phyloP scores from a whole-genome alignment of 2,329 filamentous ascomycete species.

The Claviceps fusiformis region DNA sequence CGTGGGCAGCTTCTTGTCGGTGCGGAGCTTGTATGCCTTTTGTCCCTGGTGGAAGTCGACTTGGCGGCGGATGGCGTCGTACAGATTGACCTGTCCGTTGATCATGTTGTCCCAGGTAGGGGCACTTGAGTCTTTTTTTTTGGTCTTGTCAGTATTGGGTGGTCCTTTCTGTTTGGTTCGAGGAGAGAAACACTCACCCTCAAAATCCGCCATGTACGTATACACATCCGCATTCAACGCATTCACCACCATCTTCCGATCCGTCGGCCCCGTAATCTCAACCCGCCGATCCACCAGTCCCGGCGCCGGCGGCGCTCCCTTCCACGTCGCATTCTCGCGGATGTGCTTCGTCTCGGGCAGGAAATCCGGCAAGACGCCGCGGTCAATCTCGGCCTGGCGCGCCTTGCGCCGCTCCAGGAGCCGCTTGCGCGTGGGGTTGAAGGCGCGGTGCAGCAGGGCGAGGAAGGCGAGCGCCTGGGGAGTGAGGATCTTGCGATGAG shows the following conservation, averaged over 20 bases:
- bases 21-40: constrained; percentile 96
- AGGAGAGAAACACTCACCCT: constrained; percentile 52
- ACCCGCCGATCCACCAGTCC: constrained; percentile 87
- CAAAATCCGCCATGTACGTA: constrained; percentile 99
- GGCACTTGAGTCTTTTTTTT: constrained; percentile 64
- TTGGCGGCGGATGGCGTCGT: constrained; percentile 86
- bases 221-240: constrained; percentile 90
- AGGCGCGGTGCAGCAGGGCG: constrained; percentile 84
- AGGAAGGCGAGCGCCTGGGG: constrained; percentile 86
- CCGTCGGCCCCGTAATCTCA: constrained; percentile 94
- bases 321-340: constrained; percentile 89
- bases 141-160: not conserved
- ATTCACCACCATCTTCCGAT: constrained; percentile 98
- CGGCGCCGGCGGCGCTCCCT: constrained; percentile 77
- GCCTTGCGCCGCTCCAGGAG: constrained; percentile 75
- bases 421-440: constrained; percentile 77
- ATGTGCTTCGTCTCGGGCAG: constrained; percentile 91
- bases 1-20: constrained; percentile 71
- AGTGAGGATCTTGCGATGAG: constrained; percentile 80
- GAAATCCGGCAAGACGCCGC: constrained; percentile 81
- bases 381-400: constrained; percentile 87
- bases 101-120: constrained; percentile 99
- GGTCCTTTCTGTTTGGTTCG: not conserved
- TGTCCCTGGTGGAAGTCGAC: constrained; percentile 91
- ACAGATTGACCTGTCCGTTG: constrained; percentile 93